Evolutionary conservation across 2,329 filamentous ascomycete species (phyloP).

Genomic region (Fusarium bactridioides): DNA sequence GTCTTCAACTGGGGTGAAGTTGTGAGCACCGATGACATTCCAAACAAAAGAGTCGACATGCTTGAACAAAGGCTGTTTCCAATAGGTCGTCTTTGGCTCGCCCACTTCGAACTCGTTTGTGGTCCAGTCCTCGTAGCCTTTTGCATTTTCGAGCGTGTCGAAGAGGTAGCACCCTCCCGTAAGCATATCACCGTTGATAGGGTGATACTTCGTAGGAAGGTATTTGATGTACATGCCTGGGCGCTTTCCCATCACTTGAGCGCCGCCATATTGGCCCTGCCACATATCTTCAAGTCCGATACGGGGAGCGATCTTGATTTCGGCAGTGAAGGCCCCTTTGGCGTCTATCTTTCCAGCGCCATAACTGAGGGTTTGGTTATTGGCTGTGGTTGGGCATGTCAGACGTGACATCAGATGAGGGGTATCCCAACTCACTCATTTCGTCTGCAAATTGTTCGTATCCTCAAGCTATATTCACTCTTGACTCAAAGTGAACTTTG

Average conservation of each 20-base stretch:
- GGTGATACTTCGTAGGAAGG: constrained; percentile 18
- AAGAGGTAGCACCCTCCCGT: constrained; percentile 32
- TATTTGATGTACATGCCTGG: constrained; percentile 36
- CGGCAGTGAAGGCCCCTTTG: constrained; percentile 27
- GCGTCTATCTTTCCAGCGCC: constrained; percentile 8
- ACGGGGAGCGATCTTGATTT: constrained; percentile 17
- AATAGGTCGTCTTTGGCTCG: constrained; percentile 30
- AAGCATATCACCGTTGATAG: constrained; percentile 25
- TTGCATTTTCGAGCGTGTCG: constrained; percentile 17
- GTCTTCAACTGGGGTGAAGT: constrained; percentile 12
- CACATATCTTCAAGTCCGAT: constrained; percentile 28
- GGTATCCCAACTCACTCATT: constrained; percentile 1
- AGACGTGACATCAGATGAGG: background rate
- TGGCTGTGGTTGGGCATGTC: background rate
- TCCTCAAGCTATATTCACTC: background rate
- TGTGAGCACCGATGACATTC: constrained; percentile 31
- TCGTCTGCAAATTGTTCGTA: background rate
- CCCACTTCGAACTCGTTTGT: constrained; percentile 35
- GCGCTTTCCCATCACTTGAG: constrained; percentile 26
- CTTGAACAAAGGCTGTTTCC: constrained; percentile 33
- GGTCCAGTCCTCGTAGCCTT: constrained; percentile 24
- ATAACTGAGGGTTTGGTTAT: background rate
- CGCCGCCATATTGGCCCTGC: constrained; percentile 22
- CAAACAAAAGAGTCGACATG: constrained; percentile 17
- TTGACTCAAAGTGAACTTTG: too few species aligned